Evolutionary conservation across 495 filamentous ascomycete genomes (phyloP).

Genomic region (Astrothelium macrocarpum): DNA sequence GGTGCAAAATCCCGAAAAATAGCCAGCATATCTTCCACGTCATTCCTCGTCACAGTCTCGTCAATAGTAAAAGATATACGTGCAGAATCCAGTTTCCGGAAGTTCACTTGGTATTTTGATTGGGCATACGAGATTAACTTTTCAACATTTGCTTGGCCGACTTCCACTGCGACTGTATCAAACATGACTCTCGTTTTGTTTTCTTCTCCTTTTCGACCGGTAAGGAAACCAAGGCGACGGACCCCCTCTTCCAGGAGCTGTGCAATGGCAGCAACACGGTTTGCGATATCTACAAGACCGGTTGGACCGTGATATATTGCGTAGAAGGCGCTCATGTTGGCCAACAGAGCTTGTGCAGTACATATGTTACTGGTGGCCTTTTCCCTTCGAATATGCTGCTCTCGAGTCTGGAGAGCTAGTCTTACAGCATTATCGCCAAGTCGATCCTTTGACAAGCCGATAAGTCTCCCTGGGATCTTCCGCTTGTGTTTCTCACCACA

Average conservation of each 20-base stretch:
- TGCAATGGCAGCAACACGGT: slow-evolving; percentile 62
- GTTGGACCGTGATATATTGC: slow-evolving; percentile 92
- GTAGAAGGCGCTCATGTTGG: slow-evolving; percentile 97
- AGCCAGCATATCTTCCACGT: slow-evolving; percentile 49
- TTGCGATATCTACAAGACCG: slow-evolving; percentile 77
- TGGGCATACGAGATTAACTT: slow-evolving; percentile 44
- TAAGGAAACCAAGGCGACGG: slow-evolving; percentile 54
- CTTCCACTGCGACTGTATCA: slow-evolving; percentile 70
- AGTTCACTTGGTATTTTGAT: slow-evolving; percentile 47
- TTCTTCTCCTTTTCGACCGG: slow-evolving; percentile 45
- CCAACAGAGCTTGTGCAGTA: slow-evolving; percentile 88
- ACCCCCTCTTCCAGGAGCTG: slow-evolving; percentile 60
- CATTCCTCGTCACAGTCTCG: slow-evolving; percentile 55
- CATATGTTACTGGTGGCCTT: slow-evolving; percentile 99
- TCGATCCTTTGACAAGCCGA: slow-evolving; percentile 89
- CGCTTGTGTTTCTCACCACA: slow-evolving; percentile 87
- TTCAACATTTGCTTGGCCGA: slow-evolving; percentile 40
- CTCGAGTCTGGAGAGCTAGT: slow-evolving; percentile 84
- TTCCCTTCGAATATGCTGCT: slow-evolving; percentile 95
- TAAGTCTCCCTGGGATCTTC: slow-evolving; percentile 87
- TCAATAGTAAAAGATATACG: slow-evolving; percentile 63
- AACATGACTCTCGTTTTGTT: slow-evolving; percentile 53
- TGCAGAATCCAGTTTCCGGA: slow-evolving; percentile 50
- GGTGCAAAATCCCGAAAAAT: slow-evolving; percentile 42
- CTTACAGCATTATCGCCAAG: slow-evolving; percentile 76